Base-by-base conservation (phyloP, 495 filamentous ascomycete species). In the Chaetomium tenue region DNA sequence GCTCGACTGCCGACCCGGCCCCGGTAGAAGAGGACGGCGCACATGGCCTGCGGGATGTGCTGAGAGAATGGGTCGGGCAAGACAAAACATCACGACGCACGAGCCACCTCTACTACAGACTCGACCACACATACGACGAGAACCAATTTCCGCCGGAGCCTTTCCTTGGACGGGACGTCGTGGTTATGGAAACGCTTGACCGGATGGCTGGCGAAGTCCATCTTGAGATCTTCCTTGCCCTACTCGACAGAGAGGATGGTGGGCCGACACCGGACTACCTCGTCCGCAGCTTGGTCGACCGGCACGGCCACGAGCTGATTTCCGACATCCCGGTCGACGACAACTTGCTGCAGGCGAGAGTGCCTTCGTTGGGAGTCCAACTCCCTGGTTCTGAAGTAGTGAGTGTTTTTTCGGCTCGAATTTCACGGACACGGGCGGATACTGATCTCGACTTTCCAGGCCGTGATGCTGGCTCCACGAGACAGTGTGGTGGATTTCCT, bases 401-500 rank as follows among this genome's bases (percentile, higher is more conserved):
- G 39, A 52, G 60, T 58, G 11, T 18, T 16, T 11, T 26, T n/a
- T 20, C 23, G 4, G 5, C 28, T 39, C 18, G 22, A 51, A 51
- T 26, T 1, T 51, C 23, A 13, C 22, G 11, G 9, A 15, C 2
- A 33, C n/a, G 44, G 16, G 16, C 4, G 15, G 44, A 47, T 47
- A 20, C 28, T 63, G 9, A 50, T 40, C 2, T 0, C 2, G 11
- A 5, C 8, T 30, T 56, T n/a, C 2, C 20, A 68, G 66, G 66
- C 63, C 8, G 30, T 71, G 20, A n/a, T 72, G 18, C 50, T 72
- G 4, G 58, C 70, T 33, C 57, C 68, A 8, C 58, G 65, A 40
- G 70, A 70, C 58, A 66, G 48, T 23, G 50, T 71, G 33, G 68
- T 60, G n/a, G 64, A 67, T 33, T 69, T 69, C 40, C 46, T 72